Evolutionary conservation across 73 alveolate genomes (phyloP), one percentile per base, ranked within the genome.

Genomic region (Uronychia binucleata): DNA sequence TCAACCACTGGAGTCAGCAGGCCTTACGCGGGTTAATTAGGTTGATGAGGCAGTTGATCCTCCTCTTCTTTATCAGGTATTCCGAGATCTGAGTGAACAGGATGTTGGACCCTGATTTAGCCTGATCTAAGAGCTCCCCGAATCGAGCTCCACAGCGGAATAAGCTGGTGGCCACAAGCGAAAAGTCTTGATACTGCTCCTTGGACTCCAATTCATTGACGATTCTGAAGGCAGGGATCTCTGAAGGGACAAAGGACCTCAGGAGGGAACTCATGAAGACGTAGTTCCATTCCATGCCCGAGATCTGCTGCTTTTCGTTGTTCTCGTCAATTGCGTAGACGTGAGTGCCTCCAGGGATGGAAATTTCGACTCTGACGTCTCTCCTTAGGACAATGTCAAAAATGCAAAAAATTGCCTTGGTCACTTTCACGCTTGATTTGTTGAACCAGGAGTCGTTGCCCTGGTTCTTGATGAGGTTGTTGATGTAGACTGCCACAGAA

Each of bases 341-440:
- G 30, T 82, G 84, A 13, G 96, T 92, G 46, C 98, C 98, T 25
- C 98, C 98, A 1, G 98, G 98, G 33, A 94, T 92, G 78, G 88
- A 75, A 57, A 96, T 92, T 67, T 94, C 96, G 8, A 96, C 95
- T 59, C 99, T 67, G 60, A 96, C 93, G 84, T 96, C 99, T 89
- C 94, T 92, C 88, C 92, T 95, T 78, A 93, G 80, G 46, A 96
- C 92, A 35, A 92, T 84, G 83, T 96, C 99, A 82, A 85, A 96
- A 86, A 92, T 87, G 80, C 99, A 96, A 82, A 96, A 96, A 26
- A 90, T 91, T 13, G 97, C 97, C 79, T 89, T 93, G 19, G 78
- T 88, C 0, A 94, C 92, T 74, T 91, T 82, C 77, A 82, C 78
- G 34, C 80, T 91, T 95, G 80, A 60, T 81, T 79, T 82, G 86